Percentiles rank a stretch among this genome's conserved stretches.
phyloP scores from a whole-genome alignment of 306 rosid genomes.

The Ormosia semicastrata region DNA sequence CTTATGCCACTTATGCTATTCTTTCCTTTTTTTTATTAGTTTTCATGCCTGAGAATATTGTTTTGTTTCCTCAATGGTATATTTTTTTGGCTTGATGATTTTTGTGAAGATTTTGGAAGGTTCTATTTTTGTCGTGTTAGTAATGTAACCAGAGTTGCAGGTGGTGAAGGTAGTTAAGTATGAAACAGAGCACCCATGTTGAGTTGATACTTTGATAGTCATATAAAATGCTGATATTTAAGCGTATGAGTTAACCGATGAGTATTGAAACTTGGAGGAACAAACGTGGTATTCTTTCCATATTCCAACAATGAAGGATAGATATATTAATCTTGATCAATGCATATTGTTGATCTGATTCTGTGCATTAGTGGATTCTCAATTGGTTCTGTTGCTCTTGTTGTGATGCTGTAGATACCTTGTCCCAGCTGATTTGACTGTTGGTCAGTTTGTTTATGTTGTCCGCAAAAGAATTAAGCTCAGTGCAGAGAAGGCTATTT shows the following conservation, averaged over 20 bases:
- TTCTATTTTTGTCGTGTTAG: background rate
- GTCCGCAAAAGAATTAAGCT: conserved; percentile 91
- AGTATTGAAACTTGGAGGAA: background rate
- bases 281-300: background rate
- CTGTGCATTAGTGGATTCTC: conserved; percentile 9
- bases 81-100: background rate
- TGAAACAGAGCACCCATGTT: background rate
- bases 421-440: conserved; percentile 89
- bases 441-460: conserved; percentile 84
- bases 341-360: conserved; percentile 7
- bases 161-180: background rate
- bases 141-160: background rate
- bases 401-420: conserved; percentile 67
- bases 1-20: background rate
- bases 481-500: conserved; percentile 85
- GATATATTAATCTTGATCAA: background rate
- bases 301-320: background rate
- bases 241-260: background rate
- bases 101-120: background rate
- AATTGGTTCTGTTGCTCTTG: background rate
- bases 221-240: background rate
- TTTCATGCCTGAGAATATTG: background rate
- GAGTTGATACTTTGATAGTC: background rate
- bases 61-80: background rate
- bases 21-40: background rate